Percentiles rank a stretch among this genome's conserved stretches.
Conservation (phyloP, 257 asterid genomes). For the Solanum pennellii region DNA sequence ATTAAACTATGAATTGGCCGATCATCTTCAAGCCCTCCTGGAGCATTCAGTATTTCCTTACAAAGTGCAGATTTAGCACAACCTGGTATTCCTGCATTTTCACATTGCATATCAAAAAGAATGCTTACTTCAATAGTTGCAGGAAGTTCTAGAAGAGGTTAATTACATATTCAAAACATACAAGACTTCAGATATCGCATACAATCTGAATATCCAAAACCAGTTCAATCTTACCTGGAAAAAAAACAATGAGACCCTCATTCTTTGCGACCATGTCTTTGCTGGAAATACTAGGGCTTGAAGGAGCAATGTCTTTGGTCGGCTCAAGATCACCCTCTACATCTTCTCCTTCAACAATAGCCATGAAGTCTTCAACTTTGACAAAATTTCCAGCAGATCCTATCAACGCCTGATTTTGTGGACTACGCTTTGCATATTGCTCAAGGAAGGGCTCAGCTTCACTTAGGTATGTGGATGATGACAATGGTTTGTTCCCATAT, state of each 20-base stretch:
- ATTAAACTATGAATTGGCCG: constrained; percentile 81
- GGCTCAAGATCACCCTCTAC: constrained; percentile 91
- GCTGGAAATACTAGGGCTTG: constrained; percentile 35
- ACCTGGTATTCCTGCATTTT: constrained; percentile 80
- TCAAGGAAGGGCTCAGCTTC: constrained; percentile 98
- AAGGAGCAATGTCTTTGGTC: constrained; percentile 34
- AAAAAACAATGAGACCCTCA: constrained; percentile 85
- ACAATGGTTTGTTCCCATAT: constrained; percentile 53
- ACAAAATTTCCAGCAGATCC: constrained; percentile 94
- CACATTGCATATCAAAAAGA: constrained; percentile 9
- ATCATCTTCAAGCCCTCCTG: constrained; percentile 77
- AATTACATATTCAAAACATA: background rate
- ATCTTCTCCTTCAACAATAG: constrained; percentile 64
- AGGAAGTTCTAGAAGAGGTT: background rate
- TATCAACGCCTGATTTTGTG: constrained; percentile 73
- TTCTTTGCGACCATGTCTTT: constrained; percentile 63
- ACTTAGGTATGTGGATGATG: constrained; percentile 77
- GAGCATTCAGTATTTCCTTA: constrained; percentile 58
- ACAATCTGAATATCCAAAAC: background rate
- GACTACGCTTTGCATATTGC: constrained; percentile 81
- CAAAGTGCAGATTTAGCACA: constrained; percentile 98
- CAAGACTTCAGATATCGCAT: background rate
- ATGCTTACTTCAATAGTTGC: background rate
- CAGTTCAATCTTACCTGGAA: constrained; percentile 55
- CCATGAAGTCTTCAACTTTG: constrained; percentile 76